Percentiles rank a stretch among this genome's conserved stretches.
Evolutionary conservation across 139 green algal species (phyloP).

Genomic region (Volvox reticuliferus): DNA sequence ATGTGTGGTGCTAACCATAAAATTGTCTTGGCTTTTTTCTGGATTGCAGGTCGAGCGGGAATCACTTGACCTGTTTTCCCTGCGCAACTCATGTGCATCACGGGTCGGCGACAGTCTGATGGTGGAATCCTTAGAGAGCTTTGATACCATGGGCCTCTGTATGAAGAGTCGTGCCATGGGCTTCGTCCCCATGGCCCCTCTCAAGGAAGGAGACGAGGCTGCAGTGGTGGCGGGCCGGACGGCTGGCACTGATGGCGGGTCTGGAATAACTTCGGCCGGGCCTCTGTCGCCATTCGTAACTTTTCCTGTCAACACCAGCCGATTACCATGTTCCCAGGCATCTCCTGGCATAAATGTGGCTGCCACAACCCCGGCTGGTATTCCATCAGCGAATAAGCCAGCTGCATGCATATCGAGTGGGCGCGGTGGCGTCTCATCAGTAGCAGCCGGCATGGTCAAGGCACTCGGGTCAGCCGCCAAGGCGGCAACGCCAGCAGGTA

Average conservation of each 20-base stretch:
- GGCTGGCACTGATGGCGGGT: not conserved
- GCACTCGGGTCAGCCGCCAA: not conserved
- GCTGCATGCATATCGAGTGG: not conserved
- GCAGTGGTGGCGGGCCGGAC: not conserved
- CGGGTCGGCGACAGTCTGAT: conserved; percentile 36
- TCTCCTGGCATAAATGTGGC: not conserved
- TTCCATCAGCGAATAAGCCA: not conserved
- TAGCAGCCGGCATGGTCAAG: not conserved
- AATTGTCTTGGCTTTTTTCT: no score
- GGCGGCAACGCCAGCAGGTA: not conserved
- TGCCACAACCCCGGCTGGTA: not conserved
- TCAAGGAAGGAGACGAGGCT: conserved; percentile 7
- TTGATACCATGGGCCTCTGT: conserved; percentile 14
- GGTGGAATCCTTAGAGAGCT: conserved; percentile 41
- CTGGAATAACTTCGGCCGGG: not conserved
- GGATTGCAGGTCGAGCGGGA: conserved; percentile 7
- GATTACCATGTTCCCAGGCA: not conserved
- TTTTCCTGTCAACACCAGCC: conserved; percentile 1
- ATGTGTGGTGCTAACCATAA: no score
- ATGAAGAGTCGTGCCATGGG: not conserved
- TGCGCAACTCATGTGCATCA: conserved; percentile 3
- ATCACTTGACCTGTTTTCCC: conserved; percentile 39
- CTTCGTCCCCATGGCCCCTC: conserved; percentile 37
- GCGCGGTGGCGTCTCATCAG: not conserved
- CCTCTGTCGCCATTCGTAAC: not conserved